Evolutionary conservation across 257 asterid genomes (phyloP).

Genomic region (Solanum megistacrolobum): DNA sequence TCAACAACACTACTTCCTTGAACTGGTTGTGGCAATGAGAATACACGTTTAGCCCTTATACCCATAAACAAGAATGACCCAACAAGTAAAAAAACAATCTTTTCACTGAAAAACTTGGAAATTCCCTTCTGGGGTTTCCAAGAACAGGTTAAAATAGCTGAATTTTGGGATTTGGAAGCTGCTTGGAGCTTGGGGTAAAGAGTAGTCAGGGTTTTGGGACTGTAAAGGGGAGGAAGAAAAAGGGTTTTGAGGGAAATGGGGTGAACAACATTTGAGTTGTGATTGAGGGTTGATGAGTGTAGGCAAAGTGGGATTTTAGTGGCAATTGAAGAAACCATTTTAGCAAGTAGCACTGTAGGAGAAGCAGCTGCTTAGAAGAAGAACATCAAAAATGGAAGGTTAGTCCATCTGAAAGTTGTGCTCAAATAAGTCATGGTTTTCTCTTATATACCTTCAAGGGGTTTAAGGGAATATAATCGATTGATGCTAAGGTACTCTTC

Average conservation of each 20-base stretch:
- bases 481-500: neutral
- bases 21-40: slow-evolving; percentile 40
- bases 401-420: neutral
- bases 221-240: slow-evolving; percentile 4
- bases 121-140: slow-evolving; percentile 20
- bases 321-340: slow-evolving; percentile 43
- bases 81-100: slow-evolving; percentile 31
- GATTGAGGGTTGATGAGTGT: slow-evolving; percentile 4
- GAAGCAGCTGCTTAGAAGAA: neutral
- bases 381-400: neutral
- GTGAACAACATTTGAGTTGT: neutral
- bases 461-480: neutral
- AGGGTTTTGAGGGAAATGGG: slow-evolving; percentile 4
- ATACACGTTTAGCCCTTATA: slow-evolving; percentile 28
- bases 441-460: neutral
- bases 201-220: slow-evolving; percentile 6
- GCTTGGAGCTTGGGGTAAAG: slow-evolving; percentile 12
- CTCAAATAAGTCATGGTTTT: neutral
- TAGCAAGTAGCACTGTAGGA: neutral
- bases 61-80: slow-evolving; percentile 53
- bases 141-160: neutral
- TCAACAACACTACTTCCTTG: slow-evolving; percentile 28
- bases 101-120: slow-evolving; percentile 24
- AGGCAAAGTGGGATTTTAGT: slow-evolving; percentile 16
- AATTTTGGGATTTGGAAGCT: slow-evolving; percentile 9